A percentile compares a stretch with the other conserved stretches of the same genome.
Conservation (phyloP, 176 grass and related monocot genomes). For the Ensete glaucum region DNA sequence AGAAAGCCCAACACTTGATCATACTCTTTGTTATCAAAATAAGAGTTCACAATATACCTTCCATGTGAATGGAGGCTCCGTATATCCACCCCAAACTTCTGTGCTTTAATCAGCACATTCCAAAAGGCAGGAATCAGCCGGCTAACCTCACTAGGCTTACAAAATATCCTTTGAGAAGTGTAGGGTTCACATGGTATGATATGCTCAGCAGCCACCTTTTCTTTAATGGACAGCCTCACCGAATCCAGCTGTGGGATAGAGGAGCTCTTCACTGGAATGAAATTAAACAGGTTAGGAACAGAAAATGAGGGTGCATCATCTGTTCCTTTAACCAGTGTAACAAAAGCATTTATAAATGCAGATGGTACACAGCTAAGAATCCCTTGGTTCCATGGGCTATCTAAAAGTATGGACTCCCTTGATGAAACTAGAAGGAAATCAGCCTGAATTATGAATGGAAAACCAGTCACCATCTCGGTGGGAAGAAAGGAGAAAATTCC, state of each 20-base stretch:
- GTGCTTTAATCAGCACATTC: slow-evolving; percentile 39
- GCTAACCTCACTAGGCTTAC: slow-evolving; percentile 36
- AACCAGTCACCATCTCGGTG: slow-evolving; percentile 61
- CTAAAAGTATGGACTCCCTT: slow-evolving; percentile 43
- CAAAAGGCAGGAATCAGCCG: slow-evolving; percentile 41
- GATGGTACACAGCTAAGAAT: slow-evolving; percentile 55
- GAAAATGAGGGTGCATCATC: slow-evolving; percentile 27
- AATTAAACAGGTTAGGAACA: slow-evolving; percentile 34
- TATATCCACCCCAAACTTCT: slow-evolving; percentile 25
- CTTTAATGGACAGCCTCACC: slow-evolving; percentile 41
- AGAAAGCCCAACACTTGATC: slow-evolving; percentile 38
- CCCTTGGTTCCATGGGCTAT: slow-evolving; percentile 72
- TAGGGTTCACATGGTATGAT: slow-evolving; percentile 56
- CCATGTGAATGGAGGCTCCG: slow-evolving; percentile 45
- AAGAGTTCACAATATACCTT: slow-evolving; percentile 39
- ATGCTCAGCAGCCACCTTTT: slow-evolving; percentile 35
- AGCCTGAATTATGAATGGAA: slow-evolving; percentile 69
- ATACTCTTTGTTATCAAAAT: slow-evolving; percentile 36
- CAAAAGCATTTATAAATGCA: slow-evolving; percentile 58
- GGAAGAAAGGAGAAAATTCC: slow-evolving; percentile 70
- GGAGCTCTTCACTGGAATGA: slow-evolving; percentile 35
- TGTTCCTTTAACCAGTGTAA: slow-evolving; percentile 34
- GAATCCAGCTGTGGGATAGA: slow-evolving; percentile 36
- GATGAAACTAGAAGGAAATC: slow-evolving; percentile 71
- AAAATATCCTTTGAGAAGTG: slow-evolving; percentile 48